Evolutionary conservation across 176 grass and related monocot species (phyloP), one percentile per base, ranked within the genome.

Genomic region (Ampelocalamus luodianensis): DNA sequence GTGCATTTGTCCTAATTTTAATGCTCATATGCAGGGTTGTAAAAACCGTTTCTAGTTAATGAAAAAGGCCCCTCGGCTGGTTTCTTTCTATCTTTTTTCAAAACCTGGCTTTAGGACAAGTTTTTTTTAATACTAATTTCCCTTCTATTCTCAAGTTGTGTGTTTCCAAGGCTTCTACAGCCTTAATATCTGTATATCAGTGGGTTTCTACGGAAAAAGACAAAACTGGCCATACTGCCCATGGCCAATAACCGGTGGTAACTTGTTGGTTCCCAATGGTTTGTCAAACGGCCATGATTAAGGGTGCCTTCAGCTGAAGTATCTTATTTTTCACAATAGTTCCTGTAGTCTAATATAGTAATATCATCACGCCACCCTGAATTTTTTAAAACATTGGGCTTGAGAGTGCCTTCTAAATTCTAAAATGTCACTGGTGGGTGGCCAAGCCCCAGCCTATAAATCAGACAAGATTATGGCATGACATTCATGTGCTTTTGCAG

Each of bases 371-470:
- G 4, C 24, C 46, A 74, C 50, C 44, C 51, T 48, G 6, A 50
- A 32, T 16, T 49, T 15, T 49, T 73, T 82, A 14, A 37, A 23
- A 50, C 8, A n/a, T 61, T 73, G 49, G 83, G 11, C 49, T 18
- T 78, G 48, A 17, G 61, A 23, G 55, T 78, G 51, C 36, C 38
- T 72, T 67, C 4, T 17, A 17, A n/a, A 18, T 58, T 70, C 10
- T 49, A 72, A 40, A 39, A 53, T 75, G 65, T 77, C 73, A 20
- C 66, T 46, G 40, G 32, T 74, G 8, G 55, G 65, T 63, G 67
- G 79, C 46, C 79, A 83, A 58, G 15, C 66, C 66, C 46, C 58
- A 82, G 53, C 79, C 20, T 90, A 83, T 73, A 61, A 61, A 27
- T 11, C 74, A 42, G 12, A 66, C 20, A 82, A 60, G 9, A 42